Evolutionary conservation across 768 basidiomycete species (phyloP).

Genomic region (Tulasnella sp.): DNA sequence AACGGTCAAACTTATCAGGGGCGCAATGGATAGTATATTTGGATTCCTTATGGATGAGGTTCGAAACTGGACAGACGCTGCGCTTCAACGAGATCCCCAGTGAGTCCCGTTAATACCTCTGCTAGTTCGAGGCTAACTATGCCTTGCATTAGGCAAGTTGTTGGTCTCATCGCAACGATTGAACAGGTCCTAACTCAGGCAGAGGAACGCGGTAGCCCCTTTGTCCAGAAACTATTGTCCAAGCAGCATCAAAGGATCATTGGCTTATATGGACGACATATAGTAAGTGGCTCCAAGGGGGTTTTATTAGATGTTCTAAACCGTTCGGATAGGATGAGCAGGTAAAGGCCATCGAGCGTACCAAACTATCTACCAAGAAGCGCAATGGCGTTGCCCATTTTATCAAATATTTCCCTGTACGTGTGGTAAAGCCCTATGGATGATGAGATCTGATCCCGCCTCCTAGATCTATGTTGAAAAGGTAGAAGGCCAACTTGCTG

Average conservation of each 20-base stretch:
- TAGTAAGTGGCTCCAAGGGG: conserved; percentile 23
- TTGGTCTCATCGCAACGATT: conserved; percentile 66
- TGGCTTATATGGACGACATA: conserved; percentile 56
- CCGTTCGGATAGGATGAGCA: conserved; percentile 53
- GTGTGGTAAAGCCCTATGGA: conserved; percentile 8
- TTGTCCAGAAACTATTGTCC: conserved; percentile 57
- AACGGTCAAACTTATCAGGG: conserved; percentile 69
- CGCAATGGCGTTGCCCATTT: conserved; percentile 86
- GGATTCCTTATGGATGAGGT: conserved; percentile 79
- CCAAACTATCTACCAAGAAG: conserved; percentile 84
- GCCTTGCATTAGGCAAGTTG: conserved; percentile 49
- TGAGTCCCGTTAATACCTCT: conserved; percentile 29
- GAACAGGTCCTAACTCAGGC: conserved; percentile 69
- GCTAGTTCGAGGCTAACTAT: neutral
- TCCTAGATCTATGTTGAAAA: conserved; percentile 54
- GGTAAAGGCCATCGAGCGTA: conserved; percentile 77
- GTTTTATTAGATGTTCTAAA: neutral
- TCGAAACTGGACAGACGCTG: conserved; percentile 72
- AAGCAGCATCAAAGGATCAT: conserved; percentile 73
- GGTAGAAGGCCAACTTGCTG: conserved; percentile 73
- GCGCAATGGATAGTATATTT: conserved; percentile 90
- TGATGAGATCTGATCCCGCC: neutral
- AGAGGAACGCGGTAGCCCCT: conserved; percentile 66
- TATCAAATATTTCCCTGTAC: conserved; percentile 77
- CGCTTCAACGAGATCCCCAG: conserved; percentile 65